Evolutionary conservation across 495 filamentous ascomycete species (phyloP).

Genomic region (Trichocladium uniseriatum): DNA sequence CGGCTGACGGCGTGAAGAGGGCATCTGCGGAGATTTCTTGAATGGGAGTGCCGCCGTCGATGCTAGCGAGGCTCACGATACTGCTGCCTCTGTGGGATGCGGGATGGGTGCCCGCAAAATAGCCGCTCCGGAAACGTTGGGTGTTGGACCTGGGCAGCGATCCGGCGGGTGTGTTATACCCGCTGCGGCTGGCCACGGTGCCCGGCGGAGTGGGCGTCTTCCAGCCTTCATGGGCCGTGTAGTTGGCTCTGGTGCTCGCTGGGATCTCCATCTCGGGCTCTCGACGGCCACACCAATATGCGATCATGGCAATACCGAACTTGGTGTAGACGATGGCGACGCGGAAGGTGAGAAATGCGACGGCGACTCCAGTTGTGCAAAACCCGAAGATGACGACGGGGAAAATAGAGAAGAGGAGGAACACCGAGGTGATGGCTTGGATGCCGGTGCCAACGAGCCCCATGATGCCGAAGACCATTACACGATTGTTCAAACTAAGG

Average conservation of each 20-base stretch:
- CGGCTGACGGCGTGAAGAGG: constrained; percentile 31
- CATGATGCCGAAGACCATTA: background rate
- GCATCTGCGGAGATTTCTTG: constrained; percentile 15
- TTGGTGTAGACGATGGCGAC: constrained; percentile 61
- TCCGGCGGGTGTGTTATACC: constrained; percentile 8
- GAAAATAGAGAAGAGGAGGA: constrained; percentile 56
- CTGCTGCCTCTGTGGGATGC: no score
- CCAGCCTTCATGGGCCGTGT: background rate
- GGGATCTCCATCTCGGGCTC: background rate
- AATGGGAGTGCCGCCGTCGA: no score
- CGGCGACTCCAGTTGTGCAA: constrained; percentile 58
- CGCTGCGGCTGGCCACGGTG: constrained; percentile 6
- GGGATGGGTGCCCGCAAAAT: background rate
- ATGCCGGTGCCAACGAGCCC: background rate
- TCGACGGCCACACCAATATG: constrained; percentile 43
- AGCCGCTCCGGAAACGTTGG: constrained; percentile 17
- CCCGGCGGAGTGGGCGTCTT: background rate
- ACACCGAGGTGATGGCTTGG: background rate
- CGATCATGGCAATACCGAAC: constrained; percentile 49
- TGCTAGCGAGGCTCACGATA: no score
- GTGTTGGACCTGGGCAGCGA: no score
- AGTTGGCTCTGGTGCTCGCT: background rate
- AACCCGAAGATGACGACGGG: constrained; percentile 61
- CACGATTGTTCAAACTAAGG: no score
- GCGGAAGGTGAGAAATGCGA: constrained; percentile 55